A percentile compares a stretch with the other conserved stretches of the same genome.
These are phyloP conservation scores for Monilinia fructigena DNA, from an alignment of 2,329 filamentous ascomycete genomes.

Conservation along the genomic window DNA sequence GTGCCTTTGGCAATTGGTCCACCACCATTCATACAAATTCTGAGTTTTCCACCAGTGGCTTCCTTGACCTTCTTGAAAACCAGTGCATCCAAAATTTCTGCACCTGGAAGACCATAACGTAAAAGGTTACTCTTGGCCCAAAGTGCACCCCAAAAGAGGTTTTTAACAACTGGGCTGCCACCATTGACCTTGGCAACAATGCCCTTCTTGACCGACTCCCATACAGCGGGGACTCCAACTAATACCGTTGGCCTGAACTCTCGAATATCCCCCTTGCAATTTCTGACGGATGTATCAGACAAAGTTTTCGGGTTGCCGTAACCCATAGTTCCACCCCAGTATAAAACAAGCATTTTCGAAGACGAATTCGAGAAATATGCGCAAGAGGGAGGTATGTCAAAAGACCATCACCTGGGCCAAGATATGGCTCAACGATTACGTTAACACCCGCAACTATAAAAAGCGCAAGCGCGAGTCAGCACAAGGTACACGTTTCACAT, in stretches of 20 bases:
- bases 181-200: slow-evolving; percentile 69
- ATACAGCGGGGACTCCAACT: slow-evolving; percentile 92
- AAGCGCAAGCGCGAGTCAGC: slow-evolving; percentile 12
- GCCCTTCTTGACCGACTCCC: slow-evolving; percentile 96
- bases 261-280: slow-evolving; percentile 90
- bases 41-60: slow-evolving; percentile 81
- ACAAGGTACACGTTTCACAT: slow-evolving; percentile 42
- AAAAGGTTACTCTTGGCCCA: slow-evolving; percentile 60
- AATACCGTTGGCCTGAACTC: slow-evolving; percentile 86
- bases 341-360: slow-evolving; percentile 87
- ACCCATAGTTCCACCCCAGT: slow-evolving; percentile 85
- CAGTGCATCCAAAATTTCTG: slow-evolving; percentile 70
- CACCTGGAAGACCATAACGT: slow-evolving; percentile 60
- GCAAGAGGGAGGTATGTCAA: slow-evolving; percentile 91
- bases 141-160: slow-evolving; percentile 72
- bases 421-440: slow-evolving; percentile 70
- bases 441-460: slow-evolving; percentile 71
- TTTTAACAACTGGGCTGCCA: slow-evolving; percentile 66
- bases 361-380: slow-evolving; percentile 90
- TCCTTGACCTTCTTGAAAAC: slow-evolving; percentile 92
- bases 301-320: slow-evolving; percentile 89
- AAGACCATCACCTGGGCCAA: slow-evolving; percentile 73
- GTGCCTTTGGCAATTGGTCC: slow-evolving; percentile 87
- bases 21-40: slow-evolving; percentile 91
- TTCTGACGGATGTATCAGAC: slow-evolving; percentile 78